Evolutionary conservation across 2,329 filamentous ascomycete genomes (phyloP), one percentile per base, ranked within the genome.

Genomic region (Gaeumannomyces tritici): DNA sequence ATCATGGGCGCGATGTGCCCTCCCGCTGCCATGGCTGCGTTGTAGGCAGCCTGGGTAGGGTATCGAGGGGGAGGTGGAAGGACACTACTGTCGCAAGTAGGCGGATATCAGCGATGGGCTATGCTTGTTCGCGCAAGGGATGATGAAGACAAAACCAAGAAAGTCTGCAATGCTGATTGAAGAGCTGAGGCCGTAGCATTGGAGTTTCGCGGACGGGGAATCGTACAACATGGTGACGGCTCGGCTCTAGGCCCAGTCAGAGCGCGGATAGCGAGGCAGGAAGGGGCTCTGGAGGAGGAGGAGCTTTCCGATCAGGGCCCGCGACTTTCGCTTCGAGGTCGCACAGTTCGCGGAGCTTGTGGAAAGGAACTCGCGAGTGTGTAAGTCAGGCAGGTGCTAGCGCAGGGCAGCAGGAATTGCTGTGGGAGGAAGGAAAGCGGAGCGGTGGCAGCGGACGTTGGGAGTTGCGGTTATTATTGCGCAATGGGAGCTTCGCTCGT

Each of bases 11-110:
- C 80, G 61, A 86, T 81, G 73, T 88, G 82, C 65, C 87, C 87
- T 70, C 87, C 83, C 67, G 85, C 85, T 3, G 55, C 55, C 62
- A 88, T 83, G 66, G 85, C 85, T 68, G 88, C 87, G 78, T 90
- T 89, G 74, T 89, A 89, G 66, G 88, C 86, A 70, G 85, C 82
- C 70, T 85, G 83, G 67, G 86, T 84, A 63, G 90, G 89, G 79
- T 96, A 97, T 74, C 92, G 86, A 64, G 90, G 88, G 65, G 90
- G 91, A 66, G 92, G 93, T 64, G 93, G 91, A 69, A 96, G 83
- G 69, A 96, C 91, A 76, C 90, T 92, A 51, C 42, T 51, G 42
- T 51, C 42, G 42, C 42, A n/a, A 51, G 42, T n/a, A 51, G 18
- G 11, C 24, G 18, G 42, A 51, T 11, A 24, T 51, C 42, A 51